Conservation (phyloP, 2,329 filamentous ascomycete genomes). For the Aspergillus intermedius region DNA sequence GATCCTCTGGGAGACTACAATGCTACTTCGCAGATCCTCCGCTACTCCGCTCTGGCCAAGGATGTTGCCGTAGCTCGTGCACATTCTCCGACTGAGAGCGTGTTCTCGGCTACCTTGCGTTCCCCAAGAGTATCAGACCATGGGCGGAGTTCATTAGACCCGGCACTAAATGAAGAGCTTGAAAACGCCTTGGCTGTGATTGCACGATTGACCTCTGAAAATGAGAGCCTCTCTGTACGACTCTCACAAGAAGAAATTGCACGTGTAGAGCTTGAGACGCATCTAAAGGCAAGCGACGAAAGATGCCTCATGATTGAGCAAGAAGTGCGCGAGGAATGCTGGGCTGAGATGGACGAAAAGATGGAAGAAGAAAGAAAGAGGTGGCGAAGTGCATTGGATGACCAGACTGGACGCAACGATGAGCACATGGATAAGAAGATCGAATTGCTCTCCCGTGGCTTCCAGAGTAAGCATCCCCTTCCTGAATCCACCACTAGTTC, state of each 20-base stretch:
- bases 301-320: conserved; percentile 70
- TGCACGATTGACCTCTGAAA: conserved; percentile 67
- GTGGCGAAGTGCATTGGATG: conserved; percentile 74
- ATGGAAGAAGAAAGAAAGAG: conserved; percentile 67
- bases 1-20: conserved; percentile 93
- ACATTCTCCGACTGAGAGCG: conserved; percentile 71
- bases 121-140: conserved; percentile 29
- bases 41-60: conserved; percentile 85
- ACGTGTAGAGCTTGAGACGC: conserved; percentile 65
- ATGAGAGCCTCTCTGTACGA: conserved; percentile 65
- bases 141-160: conserved; percentile 39
- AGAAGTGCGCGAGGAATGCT: conserved; percentile 82
- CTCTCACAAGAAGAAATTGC: conserved; percentile 65
- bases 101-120: conserved; percentile 38
- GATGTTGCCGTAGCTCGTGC: conserved; percentile 89
- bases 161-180: conserved; percentile 57
- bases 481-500: no score
- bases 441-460: conserved; percentile 59
- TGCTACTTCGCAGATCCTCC: conserved; percentile 88
- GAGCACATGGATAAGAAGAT: conserved; percentile 85
- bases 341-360: conserved; percentile 72
- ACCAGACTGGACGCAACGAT: conserved; percentile 70
- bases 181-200: conserved; percentile 78
- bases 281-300: conserved; percentile 59
- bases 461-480: conserved; percentile 33